These are phyloP conservation scores for Lolium rigidum DNA, from an alignment of 176 grass and related monocot genomes.

Conservation along the genomic window DNA sequence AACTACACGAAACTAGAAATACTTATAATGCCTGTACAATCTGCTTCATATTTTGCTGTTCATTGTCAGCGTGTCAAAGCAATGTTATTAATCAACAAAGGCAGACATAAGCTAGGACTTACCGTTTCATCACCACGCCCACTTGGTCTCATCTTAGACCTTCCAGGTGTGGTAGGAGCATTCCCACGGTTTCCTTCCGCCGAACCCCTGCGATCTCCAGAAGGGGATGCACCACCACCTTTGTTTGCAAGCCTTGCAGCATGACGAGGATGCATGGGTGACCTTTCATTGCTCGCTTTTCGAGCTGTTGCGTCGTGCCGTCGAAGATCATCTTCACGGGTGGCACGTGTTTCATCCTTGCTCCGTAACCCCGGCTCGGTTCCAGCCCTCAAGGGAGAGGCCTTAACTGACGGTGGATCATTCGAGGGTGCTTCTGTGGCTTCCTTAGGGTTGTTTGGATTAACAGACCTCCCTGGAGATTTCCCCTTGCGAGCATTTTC, in stretches of 20 bases:
- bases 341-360: slow-evolving; percentile 53
- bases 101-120: neutral
- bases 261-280: slow-evolving; percentile 65
- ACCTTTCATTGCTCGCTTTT: slow-evolving; percentile 46
- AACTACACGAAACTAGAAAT: slow-evolving; percentile 11
- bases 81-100: neutral
- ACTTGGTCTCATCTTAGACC: slow-evolving; percentile 51
- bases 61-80: neutral
- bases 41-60: neutral
- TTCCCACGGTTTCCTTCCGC: slow-evolving; percentile 51
- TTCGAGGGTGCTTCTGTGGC: slow-evolving; percentile 46
- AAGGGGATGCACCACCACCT: slow-evolving; percentile 63
- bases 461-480: slow-evolving; percentile 53
- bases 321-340: slow-evolving; percentile 52
- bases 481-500: slow-evolving; percentile 75
- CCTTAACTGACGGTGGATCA: slow-evolving; percentile 36
- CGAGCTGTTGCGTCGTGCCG: slow-evolving; percentile 37
- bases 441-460: slow-evolving; percentile 51
- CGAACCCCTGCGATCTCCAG: slow-evolving; percentile 55
- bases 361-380: slow-evolving; percentile 34
- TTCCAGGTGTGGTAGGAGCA: slow-evolving; percentile 56
- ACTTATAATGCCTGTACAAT: neutral
- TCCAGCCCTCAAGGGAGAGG: slow-evolving; percentile 43
- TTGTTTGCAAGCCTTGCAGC: slow-evolving; percentile 55
- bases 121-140: slow-evolving; percentile 73